Evolutionary conservation across 768 basidiomycete genomes (phyloP).

Genomic region (Russula sp.): DNA sequence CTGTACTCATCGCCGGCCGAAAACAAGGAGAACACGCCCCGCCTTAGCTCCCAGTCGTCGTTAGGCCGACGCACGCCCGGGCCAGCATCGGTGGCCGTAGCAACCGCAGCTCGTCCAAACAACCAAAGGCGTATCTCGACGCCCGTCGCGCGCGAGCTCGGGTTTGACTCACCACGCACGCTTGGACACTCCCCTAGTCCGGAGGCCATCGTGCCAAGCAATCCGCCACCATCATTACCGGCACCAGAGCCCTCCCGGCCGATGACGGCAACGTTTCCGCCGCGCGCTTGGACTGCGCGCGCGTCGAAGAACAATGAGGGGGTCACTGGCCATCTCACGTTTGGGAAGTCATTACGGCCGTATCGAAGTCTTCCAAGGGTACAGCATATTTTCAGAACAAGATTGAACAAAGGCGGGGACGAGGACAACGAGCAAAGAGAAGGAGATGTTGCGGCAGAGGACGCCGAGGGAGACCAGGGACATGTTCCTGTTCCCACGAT

Average conservation of each 20-base stretch:
- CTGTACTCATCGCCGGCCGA: slow-evolving; percentile 37
- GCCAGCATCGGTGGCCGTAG: background rate
- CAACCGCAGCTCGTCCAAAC: background rate
- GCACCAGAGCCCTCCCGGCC: slow-evolving; percentile 42
- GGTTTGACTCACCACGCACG: slow-evolving; percentile 42
- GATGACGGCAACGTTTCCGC: slow-evolving; percentile 31
- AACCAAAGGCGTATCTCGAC: slow-evolving; percentile 31
- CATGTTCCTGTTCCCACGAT: slow-evolving; percentile 18
- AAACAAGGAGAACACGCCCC: slow-evolving; percentile 27
- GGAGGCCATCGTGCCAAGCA: slow-evolving; percentile 32
- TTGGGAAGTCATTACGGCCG: slow-evolving; percentile 35
- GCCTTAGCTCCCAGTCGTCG: slow-evolving; percentile 32
- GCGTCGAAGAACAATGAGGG: slow-evolving; percentile 24
- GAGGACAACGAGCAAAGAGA: background rate
- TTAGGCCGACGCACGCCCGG: slow-evolving; percentile 31
- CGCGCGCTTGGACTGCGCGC: slow-evolving; percentile 17
- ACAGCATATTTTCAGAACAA: slow-evolving; percentile 33
- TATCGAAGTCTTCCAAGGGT: slow-evolving; percentile 35
- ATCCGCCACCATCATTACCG: slow-evolving; percentile 54
- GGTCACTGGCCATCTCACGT: slow-evolving; percentile 24
- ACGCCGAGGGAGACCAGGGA: slow-evolving; percentile 4
- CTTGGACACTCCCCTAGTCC: slow-evolving; percentile 44
- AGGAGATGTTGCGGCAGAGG: background rate
- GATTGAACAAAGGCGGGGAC: slow-evolving; percentile 14
- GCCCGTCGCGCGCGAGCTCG: slow-evolving; percentile 32